A percentile compares a stretch with the other conserved stretches of the same genome.
These are phyloP conservation scores for Exophiala spinifera DNA, from an alignment of 2,329 filamentous ascomycete species.

Conservation along the genomic window DNA sequence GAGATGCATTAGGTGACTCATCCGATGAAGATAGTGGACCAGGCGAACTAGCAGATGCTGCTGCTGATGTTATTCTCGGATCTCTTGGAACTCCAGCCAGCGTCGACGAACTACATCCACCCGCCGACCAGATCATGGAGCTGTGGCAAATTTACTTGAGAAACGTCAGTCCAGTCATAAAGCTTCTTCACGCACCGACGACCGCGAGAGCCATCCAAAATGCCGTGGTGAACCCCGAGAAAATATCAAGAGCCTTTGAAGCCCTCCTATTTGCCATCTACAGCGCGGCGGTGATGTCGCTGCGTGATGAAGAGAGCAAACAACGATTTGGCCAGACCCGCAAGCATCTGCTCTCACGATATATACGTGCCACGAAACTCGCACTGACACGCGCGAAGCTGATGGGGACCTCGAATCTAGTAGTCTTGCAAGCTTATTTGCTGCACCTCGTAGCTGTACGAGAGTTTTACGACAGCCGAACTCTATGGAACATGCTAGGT, in stretches of 20 bases:
- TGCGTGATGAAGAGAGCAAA: slow-evolving; percentile 31
- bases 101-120: slow-evolving; percentile 18
- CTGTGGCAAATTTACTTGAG: slow-evolving; percentile 31
- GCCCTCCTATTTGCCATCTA: slow-evolving; percentile 38
- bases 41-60: slow-evolving; percentile 24
- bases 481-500: slow-evolving; percentile 60
- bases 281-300: slow-evolving; percentile 32
- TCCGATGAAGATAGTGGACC: slow-evolving; percentile 28
- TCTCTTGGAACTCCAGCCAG: slow-evolving; percentile 5
- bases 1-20: slow-evolving; percentile 16
- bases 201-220: slow-evolving; percentile 31
- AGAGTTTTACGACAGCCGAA: slow-evolving; percentile 58
- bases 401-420: slow-evolving; percentile 44
- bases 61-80: slow-evolving; percentile 27
- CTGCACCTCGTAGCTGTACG: slow-evolving; percentile 58
- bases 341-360: slow-evolving; percentile 27
- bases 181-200: slow-evolving; percentile 31
- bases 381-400: slow-evolving; percentile 27
- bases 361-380: slow-evolving; percentile 25
- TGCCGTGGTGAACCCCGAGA: slow-evolving; percentile 22
- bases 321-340: slow-evolving; percentile 26
- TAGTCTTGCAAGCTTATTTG: slow-evolving; percentile 58
- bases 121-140: slow-evolving; percentile 24
- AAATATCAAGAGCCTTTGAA: slow-evolving; percentile 27
- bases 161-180: slow-evolving; percentile 31